Evolutionary conservation across 371 early-diverging fungal genomes (phyloP), one percentile per base, ranked within the genome.

Genomic region (Entomophthora muscae): DNA sequence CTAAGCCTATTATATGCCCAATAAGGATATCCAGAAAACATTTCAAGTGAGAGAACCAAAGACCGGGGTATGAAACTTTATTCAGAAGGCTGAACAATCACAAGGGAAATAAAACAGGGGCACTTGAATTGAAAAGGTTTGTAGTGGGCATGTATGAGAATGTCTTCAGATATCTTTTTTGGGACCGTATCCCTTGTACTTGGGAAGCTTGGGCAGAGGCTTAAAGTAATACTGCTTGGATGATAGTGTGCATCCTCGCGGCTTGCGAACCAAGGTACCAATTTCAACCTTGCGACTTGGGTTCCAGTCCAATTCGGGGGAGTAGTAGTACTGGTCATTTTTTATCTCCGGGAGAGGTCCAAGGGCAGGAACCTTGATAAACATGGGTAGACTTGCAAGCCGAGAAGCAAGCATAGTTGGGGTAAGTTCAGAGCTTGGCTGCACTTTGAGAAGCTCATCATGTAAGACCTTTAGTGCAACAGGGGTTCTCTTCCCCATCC

Each of bases 121-220:
- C n/a, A n/a, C n/a, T n/a, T n/a, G n/a, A n/a, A n/a, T n/a, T n/a
- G n/a, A n/a, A n/a, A n/a, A n/a, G n/a, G n/a, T n/a, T n/a, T n/a
- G n/a, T n/a, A n/a, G n/a, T n/a, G n/a, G n/a, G n/a, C n/a, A n/a
- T n/a, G n/a, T n/a, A n/a, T n/a, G n/a, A n/a, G n/a, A n/a, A n/a
- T n/a, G n/a, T n/a, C n/a, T n/a, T n/a, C n/a, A n/a, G n/a, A n/a
- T n/a, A 42, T 42, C 10, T 42, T 42, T 42, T 42, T 42, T 42
- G 17, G 17, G 17, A 10, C 42, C 42, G 17, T 5, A 17, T 5
- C 42, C 42, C 42, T 42, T 42, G 17, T 61, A 61, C 26, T 61
- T 61, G n/a, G 61, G 61, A 3, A 61, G 61, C 42, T 61, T 61
- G 42, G 61, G 61, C 21, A 42, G 61, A 23, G 61, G 61, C 30